A percentile compares a stretch with the other conserved stretches of the same genome.
phyloP scores from a whole-genome alignment of 495 filamentous ascomycete species.

The Trichoderma reesei region DNA sequence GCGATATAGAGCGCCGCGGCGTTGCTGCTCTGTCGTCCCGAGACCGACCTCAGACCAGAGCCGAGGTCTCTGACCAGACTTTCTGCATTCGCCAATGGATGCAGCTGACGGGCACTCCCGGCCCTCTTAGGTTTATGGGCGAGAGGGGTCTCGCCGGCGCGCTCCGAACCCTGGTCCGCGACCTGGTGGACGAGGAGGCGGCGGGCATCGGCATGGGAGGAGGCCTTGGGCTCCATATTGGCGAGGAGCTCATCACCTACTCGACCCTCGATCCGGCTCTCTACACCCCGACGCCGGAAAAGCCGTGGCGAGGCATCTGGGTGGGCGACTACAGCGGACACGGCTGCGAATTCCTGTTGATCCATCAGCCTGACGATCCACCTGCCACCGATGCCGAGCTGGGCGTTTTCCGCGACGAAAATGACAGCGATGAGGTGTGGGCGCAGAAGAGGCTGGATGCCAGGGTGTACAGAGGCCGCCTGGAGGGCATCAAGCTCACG shows the following conservation, averaged over 20 bases:
- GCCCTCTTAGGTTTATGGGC: conserved; percentile 3
- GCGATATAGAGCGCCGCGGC: conserved; percentile 16
- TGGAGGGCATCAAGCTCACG: conserved; percentile 82
- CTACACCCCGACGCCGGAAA: conserved; percentile 69
- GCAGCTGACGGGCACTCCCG: conserved; percentile 22
- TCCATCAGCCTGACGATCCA: conserved; percentile 56
- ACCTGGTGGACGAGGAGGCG: background rate
- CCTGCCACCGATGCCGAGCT: conserved; percentile 20
- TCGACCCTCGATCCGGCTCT: conserved; percentile 58
- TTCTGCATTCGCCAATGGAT: conserved; percentile 73
- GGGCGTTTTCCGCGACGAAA: conserved; percentile 18
- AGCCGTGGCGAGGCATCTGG: conserved; percentile 84
- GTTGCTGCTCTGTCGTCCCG: conserved; percentile 31
- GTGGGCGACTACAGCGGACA: conserved; percentile 83
- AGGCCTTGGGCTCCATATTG: conserved; percentile 32
- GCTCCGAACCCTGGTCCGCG: background rate
- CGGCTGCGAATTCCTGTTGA: conserved; percentile 77
- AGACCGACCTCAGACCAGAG: conserved; percentile 27
- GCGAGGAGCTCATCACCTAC: conserved; percentile 64
- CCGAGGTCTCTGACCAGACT: conserved; percentile 48
- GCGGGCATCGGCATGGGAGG: conserved; percentile 12
- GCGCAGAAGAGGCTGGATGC: conserved; percentile 25
- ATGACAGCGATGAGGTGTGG: conserved; percentile 33
- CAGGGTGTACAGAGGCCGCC: conserved; percentile 43
- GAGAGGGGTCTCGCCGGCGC: conserved; percentile 11